Conservation (phyloP, 257 asterid genomes). For the Forsythia suspensa region DNA sequence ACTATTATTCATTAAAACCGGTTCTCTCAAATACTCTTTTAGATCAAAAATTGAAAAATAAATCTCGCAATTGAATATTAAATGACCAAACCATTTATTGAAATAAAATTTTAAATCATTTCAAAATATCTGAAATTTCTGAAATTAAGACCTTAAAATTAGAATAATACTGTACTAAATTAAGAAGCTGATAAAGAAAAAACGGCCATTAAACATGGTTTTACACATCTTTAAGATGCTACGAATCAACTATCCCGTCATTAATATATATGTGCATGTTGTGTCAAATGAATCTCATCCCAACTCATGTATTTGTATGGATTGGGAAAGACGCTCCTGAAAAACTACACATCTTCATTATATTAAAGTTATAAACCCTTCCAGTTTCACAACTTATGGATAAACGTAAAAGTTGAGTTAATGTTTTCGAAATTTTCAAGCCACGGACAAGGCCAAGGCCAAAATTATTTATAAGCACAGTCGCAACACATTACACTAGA, state of each 20-base stretch:
- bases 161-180: not conserved
- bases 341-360: conserved; percentile 11
- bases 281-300: not conserved
- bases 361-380: conserved; percentile 27
- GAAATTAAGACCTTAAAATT: not conserved
- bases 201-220: not conserved
- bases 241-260: conserved; percentile 14
- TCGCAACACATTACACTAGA: too few relatives aligned
- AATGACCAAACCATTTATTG: not conserved
- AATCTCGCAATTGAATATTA: too few relatives aligned
- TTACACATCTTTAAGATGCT: not conserved
- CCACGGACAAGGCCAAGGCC: too few relatives aligned
- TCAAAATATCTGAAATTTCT: not conserved
- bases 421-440: too few relatives aligned
- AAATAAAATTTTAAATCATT: too few relatives aligned
- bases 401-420: too few relatives aligned
- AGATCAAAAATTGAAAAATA: too few relatives aligned
- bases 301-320: not conserved
- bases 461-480: too few relatives aligned
- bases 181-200: too few relatives aligned
- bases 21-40: too few relatives aligned
- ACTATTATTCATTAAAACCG: too few relatives aligned
- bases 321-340: not conserved
- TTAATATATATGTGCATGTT: not conserved
- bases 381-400: conserved; percentile 22